Base-by-base conservation (phyloP, 345 rosid genomes). In the Pelargonium nanum region DNA sequence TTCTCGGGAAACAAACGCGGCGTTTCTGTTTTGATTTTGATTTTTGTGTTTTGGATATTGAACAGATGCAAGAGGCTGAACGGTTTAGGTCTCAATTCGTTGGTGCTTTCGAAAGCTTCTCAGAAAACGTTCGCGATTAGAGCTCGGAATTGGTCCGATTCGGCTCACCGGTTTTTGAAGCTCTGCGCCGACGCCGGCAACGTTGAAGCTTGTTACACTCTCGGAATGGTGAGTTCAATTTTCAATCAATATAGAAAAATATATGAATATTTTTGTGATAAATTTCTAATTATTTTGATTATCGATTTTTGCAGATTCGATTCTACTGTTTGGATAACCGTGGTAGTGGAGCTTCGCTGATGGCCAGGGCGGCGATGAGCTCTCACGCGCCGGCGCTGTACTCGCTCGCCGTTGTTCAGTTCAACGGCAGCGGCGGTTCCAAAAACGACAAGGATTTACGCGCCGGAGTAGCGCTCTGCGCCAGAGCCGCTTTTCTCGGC, bases 381-480 rank as follows among this genome's bases (percentile, higher is more conserved):
- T 84, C 91, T 7, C 88, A 93, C 83, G 96, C 96, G 62, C 87
- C 81, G 57, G 84, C 97, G 0, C 78, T 93, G 0, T 89, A 93
- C 66, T 93, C 99, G 0, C 75, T 93, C 3, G 89, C 99, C 0
- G 91, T 93, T 60, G 83, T 93, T 26, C 97, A 87, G 75, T 93
- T 93, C 75, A 93, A 93, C 68, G 99, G 99, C 64, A 93, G 97
- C 80, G 99, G 99, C 17, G 94, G 97, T 45, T 85, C 89, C 0
- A 93, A 93, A 70, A 87, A 79, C 69, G 97, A 89, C 32, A 93
- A 93, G 62, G 96, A 93, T 72, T 83, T 93, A 3, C 73, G 96
- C 19, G 97, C 96, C 21, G 99, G 99, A 25, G 97, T 87, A 2
- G 97, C 97, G 53, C 56, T 93, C 5, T 89, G 99, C 40, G 95